Evolutionary conservation across 2,329 filamentous ascomycete species (phyloP).

Genomic region (Karstenula rhodostoma): DNA sequence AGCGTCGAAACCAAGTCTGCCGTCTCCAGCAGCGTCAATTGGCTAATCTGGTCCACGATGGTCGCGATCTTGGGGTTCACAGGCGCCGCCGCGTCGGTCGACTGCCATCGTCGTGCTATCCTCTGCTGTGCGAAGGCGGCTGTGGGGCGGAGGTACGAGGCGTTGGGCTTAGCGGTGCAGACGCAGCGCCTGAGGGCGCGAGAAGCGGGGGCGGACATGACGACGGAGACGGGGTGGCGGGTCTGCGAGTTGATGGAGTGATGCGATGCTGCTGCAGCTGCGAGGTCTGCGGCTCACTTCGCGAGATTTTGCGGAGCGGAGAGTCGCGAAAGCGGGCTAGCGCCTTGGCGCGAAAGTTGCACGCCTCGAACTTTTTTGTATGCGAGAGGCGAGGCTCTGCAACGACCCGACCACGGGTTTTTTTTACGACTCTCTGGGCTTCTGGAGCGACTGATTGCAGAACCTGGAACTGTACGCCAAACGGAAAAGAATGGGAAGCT

Average conservation of each 20-base stretch:
- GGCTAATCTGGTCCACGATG: conserved; percentile 98
- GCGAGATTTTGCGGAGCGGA: conserved; percentile 42
- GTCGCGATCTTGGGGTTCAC: conserved; percentile 88
- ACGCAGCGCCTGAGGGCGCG: conserved; percentile 55
- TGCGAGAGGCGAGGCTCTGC: conserved; percentile 26
- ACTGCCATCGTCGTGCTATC: conserved; percentile 80
- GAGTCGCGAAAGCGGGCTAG: conserved; percentile 30
- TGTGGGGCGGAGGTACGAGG: conserved; percentile 39
- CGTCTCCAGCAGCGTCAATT: conserved; percentile 96
- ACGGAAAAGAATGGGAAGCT: conserved; percentile 41
- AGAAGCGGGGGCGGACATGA: conserved; percentile 56
- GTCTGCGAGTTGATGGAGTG: conserved; percentile 13
- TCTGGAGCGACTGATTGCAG: neutral
- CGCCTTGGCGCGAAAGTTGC: conserved; percentile 29
- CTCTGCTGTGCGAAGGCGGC: conserved; percentile 47
- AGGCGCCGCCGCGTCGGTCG: conserved; percentile 73
- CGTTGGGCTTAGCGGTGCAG: conserved; percentile 41
- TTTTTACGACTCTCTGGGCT: neutral
- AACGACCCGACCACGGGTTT: conserved; percentile 8
- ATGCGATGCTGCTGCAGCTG: conserved; percentile 25
- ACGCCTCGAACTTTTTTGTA: conserved; percentile 30
- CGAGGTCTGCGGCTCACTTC: conserved; percentile 18
- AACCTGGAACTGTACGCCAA: neutral
- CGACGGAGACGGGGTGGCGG: conserved; percentile 12
- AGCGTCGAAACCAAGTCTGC: conserved; percentile 93